phyloP scores from a whole-genome alignment of 1,139 yeast genomes.

The Geotrichum klebahnii region DNA sequence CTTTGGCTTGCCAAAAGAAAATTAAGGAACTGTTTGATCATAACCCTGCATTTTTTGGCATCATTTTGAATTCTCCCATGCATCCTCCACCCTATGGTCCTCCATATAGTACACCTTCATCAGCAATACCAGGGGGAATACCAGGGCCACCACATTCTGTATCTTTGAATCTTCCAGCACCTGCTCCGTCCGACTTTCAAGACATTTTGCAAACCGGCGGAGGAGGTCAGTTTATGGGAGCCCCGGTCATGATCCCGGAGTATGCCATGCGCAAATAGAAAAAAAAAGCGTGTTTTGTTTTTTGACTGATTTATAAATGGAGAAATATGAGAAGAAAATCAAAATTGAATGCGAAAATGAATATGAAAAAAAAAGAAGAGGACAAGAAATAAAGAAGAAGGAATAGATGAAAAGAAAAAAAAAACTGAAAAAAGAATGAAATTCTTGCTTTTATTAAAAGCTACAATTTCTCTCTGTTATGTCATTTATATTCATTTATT shows the following conservation, averaged over 20 bases:
- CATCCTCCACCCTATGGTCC: no score
- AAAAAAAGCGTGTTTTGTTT: no score
- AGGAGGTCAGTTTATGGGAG: not conserved
- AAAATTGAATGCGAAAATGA: not conserved
- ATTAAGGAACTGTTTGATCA: constrained; percentile 52
- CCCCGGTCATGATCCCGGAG: constrained; percentile 4
- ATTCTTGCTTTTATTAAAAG: no score
- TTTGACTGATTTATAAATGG: not conserved
- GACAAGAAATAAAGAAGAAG: not conserved
- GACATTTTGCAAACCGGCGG: constrained; percentile 2
- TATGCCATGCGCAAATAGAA: not conserved
- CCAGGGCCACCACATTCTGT: not conserved
- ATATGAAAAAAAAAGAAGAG: not conserved
- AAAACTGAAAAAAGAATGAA: no score
- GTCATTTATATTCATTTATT: no score
- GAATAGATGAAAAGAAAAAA: no score
- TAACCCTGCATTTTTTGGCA: constrained; percentile 56
- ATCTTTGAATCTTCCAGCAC: not conserved
- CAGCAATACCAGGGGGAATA: no score
- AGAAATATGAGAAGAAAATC: not conserved
- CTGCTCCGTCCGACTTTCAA: constrained; percentile 1
- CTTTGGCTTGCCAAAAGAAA: constrained; percentile 54
- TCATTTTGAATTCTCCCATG: constrained; percentile 13
- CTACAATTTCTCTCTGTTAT: no score
- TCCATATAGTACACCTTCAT: no score